Evolutionary conservation across 1,139 yeast species (phyloP).

Genomic region (Diutina pseudorugosa): DNA sequence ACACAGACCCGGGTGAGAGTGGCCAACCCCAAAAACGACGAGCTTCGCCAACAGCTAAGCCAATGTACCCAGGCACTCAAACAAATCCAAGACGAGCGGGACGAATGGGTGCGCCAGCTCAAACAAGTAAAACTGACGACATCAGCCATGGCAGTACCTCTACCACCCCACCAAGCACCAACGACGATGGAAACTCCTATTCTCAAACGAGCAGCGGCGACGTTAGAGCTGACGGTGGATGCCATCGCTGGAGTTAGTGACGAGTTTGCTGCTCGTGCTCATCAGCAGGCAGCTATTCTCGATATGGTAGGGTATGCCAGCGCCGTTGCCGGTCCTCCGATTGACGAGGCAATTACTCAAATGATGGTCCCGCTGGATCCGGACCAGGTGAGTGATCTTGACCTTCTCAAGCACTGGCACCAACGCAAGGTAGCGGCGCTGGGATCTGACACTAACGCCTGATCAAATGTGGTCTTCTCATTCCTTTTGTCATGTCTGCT

Average conservation of each 20-base stretch:
- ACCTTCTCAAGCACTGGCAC: neutral
- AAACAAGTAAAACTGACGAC: neutral
- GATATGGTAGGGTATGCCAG: neutral
- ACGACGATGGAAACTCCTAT: neutral
- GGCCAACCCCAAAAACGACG: neutral
- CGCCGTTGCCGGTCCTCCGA: neutral
- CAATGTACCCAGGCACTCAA: neutral
- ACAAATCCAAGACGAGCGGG: neutral
- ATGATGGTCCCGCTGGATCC: neutral
- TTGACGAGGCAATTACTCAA: neutral
- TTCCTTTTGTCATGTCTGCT: too few relatives aligned
- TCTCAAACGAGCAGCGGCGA: neutral
- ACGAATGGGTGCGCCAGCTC: neutral
- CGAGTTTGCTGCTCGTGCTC: neutral
- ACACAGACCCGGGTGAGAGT: neutral
- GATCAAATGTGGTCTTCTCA: too few relatives aligned
- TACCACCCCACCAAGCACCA: neutral
- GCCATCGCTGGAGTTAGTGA: neutral
- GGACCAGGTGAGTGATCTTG: neutral
- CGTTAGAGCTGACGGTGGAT: neutral
- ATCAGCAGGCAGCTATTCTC: neutral
- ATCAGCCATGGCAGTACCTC: neutral
- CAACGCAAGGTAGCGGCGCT: neutral
- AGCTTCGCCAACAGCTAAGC: neutral
- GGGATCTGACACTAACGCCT: neutral